These are phyloP conservation scores for Sporothrix humicola DNA, from an alignment of 2,329 filamentous ascomycete species.

Conservation along the genomic window DNA sequence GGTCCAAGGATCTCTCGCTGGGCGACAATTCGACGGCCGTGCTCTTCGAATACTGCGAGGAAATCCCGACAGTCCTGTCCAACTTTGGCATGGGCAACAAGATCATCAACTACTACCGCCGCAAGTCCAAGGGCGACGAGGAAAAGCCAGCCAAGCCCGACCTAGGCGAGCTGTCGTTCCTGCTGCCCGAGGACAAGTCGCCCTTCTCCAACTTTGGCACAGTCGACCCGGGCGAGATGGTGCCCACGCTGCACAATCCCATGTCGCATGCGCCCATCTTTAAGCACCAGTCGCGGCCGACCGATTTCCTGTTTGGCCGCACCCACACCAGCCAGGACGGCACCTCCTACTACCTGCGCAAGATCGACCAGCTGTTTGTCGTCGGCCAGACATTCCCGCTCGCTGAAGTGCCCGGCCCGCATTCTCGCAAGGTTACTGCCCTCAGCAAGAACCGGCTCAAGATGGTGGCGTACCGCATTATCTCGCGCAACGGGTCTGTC, in stretches of 20 bases:
- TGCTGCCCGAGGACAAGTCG: slow-evolving; percentile 92
- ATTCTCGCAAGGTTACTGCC: slow-evolving; percentile 93
- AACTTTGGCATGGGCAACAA: slow-evolving; percentile 98
- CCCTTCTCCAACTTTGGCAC: slow-evolving; percentile 95
- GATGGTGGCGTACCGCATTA: slow-evolving; percentile 91
- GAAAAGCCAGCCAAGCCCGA: slow-evolving; percentile 77
- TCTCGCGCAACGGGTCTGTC: slow-evolving; percentile 74
- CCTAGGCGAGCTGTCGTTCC: slow-evolving; percentile 84
- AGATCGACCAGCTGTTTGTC: slow-evolving; percentile 86
- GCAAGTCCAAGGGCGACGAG: slow-evolving; percentile 78
- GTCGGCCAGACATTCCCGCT: slow-evolving; percentile 94
- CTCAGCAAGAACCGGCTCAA: slow-evolving; percentile 96
- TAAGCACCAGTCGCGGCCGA: slow-evolving; percentile 76
- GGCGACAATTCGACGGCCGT: slow-evolving; percentile 88
- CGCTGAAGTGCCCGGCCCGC: slow-evolving; percentile 88
- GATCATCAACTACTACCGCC: slow-evolving; percentile 94
- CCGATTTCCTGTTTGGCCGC: slow-evolving; percentile 86
- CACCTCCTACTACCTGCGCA: slow-evolving; percentile 80
- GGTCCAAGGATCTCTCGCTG: slow-evolving; percentile 81
- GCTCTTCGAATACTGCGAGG: slow-evolving; percentile 94
- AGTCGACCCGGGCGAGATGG: slow-evolving; percentile 87
- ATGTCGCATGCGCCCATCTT: slow-evolving; percentile 97
- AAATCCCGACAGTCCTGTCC: slow-evolving; percentile 86
- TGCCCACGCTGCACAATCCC: slow-evolving; percentile 88
- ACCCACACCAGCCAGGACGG: slow-evolving; percentile 81